Evolutionary conservation across 148 eudicot species (phyloP), one percentile per base, ranked within the genome.

Genomic region (Bassia scoparia): DNA sequence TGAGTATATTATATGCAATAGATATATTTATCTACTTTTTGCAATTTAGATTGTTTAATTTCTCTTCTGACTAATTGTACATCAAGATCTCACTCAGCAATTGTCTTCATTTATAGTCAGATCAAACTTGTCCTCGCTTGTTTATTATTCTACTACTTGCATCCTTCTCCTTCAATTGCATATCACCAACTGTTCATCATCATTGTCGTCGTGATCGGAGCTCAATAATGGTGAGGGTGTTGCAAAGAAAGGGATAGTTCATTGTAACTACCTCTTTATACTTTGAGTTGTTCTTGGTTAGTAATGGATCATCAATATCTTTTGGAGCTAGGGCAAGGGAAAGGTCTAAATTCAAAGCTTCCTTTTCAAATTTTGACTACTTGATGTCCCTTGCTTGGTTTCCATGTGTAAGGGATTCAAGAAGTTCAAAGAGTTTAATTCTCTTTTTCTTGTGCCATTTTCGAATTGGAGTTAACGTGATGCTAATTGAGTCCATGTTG

Each of bases 101-200:
- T 89, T 82, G 86, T 89, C 73, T 81, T 76, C 80, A 68, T 87
- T 87, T 89, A 87, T 74, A 89, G 89, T 84, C 87, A 89, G 87
- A 86, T 89, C 62, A 87, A 86, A 76, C 77, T 77, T 79, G 75
- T 80, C 72, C 74, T 79, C 76, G 80, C 72, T 70, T 77, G 61
- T 35, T 76, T 50, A 27, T 66, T 66, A 18, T 62, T 41, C 73
- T 76, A 34, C 31, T 69, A 48, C 74, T 68, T 56, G 73, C 67
- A 43, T 68, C 73, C 61, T 23, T 67, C 43, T 31, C 67, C 69
- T 58, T 69, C 69, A 64, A 43, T 80, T 59, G 56, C 5, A 64
- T 46, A 74, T 74, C n/a, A n/a, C n/a, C 26, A 79, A 24, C 53
- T 66, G 18, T 10, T 66, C 33, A 66, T 58, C 61, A 58, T 58